Percentiles rank a stretch among this genome's conserved stretches.
Conservation (phyloP, 2,329 filamentous ascomycete species). For the Microsporum canis region DNA sequence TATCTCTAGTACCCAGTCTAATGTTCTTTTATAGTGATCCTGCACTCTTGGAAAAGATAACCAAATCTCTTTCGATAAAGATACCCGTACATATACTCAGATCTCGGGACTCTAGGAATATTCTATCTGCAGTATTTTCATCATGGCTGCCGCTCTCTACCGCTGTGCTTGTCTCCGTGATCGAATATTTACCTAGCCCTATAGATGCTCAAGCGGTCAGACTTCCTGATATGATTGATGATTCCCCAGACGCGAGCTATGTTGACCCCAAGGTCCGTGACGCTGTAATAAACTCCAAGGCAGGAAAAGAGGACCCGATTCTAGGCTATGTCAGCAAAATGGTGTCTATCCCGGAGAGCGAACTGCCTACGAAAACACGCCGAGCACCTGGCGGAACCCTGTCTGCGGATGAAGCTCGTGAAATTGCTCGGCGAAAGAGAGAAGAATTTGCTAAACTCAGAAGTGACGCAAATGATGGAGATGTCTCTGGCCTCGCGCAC, state of each 20-base stretch:
- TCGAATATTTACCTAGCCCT: conserved; percentile 84
- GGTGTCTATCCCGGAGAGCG: conserved; percentile 87
- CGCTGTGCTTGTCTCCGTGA: conserved; percentile 81
- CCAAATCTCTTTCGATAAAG: conserved; percentile 73
- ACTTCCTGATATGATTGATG: conserved; percentile 65
- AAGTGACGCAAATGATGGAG: conserved; percentile 41
- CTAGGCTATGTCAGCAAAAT: conserved; percentile 98
- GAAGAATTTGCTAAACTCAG: conserved; percentile 77
- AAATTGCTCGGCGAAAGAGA: conserved; percentile 76
- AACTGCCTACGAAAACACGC: conserved; percentile 71
- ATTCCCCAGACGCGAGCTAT: conserved; percentile 62
- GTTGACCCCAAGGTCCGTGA: conserved; percentile 59
- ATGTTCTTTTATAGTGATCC: conserved; percentile 49
- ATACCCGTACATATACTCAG: conserved; percentile 75
- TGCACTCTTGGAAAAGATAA: conserved; percentile 79
- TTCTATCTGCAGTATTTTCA: conserved; percentile 77
- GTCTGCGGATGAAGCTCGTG: conserved; percentile 79
- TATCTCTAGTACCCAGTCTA: conserved; percentile 19
- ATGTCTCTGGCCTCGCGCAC: conserved; percentile 47
- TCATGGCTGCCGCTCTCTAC: conserved; percentile 89
- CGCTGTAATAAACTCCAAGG: conserved; percentile 75
- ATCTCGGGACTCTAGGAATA: conserved; percentile 68
- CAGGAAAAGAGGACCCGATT: conserved; percentile 58
- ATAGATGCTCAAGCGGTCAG: conserved; percentile 65
- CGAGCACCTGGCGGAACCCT: conserved; percentile 51